phyloP scores from a whole-genome alignment of 2,329 filamentous ascomycete species.

The Penicillium sp. region DNA sequence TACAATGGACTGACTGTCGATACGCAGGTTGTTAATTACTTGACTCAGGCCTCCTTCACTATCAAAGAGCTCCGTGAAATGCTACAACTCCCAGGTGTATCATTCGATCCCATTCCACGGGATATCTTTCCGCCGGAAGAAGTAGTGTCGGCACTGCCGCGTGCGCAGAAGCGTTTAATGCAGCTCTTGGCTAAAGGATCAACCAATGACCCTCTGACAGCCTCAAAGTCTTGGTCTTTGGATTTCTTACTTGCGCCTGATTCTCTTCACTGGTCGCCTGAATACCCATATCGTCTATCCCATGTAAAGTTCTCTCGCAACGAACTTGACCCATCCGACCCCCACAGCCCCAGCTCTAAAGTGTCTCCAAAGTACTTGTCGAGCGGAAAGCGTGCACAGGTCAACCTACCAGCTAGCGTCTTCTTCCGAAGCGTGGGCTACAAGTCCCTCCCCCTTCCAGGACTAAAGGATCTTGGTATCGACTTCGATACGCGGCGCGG shows the following conservation, averaged over 20 bases:
- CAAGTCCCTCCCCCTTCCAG: slow-evolving; percentile 67
- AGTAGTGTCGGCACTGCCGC: slow-evolving; percentile 60
- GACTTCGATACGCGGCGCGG: slow-evolving; percentile 67
- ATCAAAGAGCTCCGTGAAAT: slow-evolving; percentile 91
- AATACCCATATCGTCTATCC: slow-evolving; percentile 46
- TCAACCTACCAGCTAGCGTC: slow-evolving; percentile 55
- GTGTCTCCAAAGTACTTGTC: slow-evolving; percentile 40
- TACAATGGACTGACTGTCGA: neutral
- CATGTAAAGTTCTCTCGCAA: slow-evolving; percentile 59
- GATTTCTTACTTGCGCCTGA: slow-evolving; percentile 75
- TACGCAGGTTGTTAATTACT: slow-evolving; percentile 2
- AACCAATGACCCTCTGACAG: slow-evolving; percentile 39
- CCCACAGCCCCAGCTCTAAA: slow-evolving; percentile 45
- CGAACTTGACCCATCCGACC: slow-evolving; percentile 41
- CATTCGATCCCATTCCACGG: slow-evolving; percentile 60
- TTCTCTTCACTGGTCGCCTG: slow-evolving; percentile 51
- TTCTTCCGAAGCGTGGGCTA: slow-evolving; percentile 96
- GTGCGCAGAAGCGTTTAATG: slow-evolving; percentile 66
- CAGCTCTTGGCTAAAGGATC: slow-evolving; percentile 74
- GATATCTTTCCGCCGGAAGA: slow-evolving; percentile 54
- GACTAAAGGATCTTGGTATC: slow-evolving; percentile 63
- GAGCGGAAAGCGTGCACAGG: slow-evolving; percentile 41
- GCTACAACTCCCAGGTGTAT: slow-evolving; percentile 63
- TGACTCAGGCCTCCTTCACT: slow-evolving; percentile 69
- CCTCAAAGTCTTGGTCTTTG: slow-evolving; percentile 67